Evolutionary conservation across 2,329 filamentous ascomycete genomes (phyloP).

Genomic region (Lomentospora prolificans): DNA sequence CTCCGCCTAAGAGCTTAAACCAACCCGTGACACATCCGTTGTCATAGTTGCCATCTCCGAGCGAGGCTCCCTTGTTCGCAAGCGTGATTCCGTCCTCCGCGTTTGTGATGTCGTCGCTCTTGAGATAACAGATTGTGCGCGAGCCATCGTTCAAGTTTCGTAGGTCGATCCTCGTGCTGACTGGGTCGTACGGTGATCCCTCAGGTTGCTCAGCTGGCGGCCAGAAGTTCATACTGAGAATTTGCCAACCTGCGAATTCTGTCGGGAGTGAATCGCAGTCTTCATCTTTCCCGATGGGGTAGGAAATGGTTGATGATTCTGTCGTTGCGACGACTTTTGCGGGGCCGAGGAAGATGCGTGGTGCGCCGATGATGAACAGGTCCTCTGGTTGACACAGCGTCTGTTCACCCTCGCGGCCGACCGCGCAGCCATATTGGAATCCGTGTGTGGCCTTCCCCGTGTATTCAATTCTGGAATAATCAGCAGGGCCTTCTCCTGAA

Average conservation of each 20-base stretch:
- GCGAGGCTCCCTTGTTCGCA: neutral
- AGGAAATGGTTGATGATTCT: neutral
- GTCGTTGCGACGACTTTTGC: neutral
- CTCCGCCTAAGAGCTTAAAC: neutral
- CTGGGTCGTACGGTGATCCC: neutral
- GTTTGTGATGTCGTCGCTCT: neutral
- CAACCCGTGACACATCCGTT: neutral
- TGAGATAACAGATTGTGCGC: neutral
- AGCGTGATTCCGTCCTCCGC: neutral
- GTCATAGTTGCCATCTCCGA: neutral
- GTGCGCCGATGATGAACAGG: neutral
- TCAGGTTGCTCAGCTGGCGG: neutral
- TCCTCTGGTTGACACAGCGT: neutral
- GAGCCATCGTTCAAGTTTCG: slow-evolving; percentile 1
- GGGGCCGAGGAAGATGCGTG: neutral
- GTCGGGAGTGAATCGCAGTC: neutral
- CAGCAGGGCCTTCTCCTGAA: neutral
- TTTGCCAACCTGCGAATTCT: neutral
- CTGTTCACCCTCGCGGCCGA: slow-evolving; percentile 1
- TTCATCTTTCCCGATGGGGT: neutral
- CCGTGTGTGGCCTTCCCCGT: neutral
- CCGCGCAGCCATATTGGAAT: neutral
- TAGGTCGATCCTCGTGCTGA: neutral
- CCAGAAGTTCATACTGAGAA: neutral
- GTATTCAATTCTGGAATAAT: neutral